Evolutionary conservation across 2,329 filamentous ascomycete genomes (phyloP).

Genomic region (Cladosporium sp.): DNA sequence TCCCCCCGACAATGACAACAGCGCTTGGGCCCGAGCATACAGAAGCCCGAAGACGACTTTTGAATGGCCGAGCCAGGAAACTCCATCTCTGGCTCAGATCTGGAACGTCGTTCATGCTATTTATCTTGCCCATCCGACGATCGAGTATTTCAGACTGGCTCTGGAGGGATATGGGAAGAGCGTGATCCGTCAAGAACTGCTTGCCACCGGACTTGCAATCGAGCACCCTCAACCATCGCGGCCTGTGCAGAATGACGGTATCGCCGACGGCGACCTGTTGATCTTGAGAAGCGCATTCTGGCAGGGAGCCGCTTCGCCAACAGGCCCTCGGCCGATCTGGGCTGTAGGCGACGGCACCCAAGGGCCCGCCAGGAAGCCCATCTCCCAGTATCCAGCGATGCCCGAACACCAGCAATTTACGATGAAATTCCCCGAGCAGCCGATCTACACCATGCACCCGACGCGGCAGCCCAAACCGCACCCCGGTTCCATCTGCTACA

Average conservation of each 20-base stretch:
- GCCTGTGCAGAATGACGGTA: conserved; percentile 21
- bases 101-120: conserved; percentile 45
- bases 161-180: conserved; percentile 34
- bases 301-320: conserved; percentile 39
- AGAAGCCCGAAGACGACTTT: conserved; percentile 38
- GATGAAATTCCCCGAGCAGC: conserved; percentile 41
- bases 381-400: conserved; percentile 35
- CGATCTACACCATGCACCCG: conserved; percentile 60
- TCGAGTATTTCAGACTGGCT: conserved; percentile 40
- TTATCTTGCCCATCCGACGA: conserved; percentile 37
- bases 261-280: conserved; percentile 39
- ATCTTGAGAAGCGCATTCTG: conserved; percentile 46
- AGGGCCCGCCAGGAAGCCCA: conserved; percentile 15
- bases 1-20: conserved; percentile 27
- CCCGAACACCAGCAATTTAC: conserved; percentile 42
- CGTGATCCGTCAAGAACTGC: conserved; percentile 36
- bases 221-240: conserved; percentile 34
- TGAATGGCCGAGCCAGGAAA: conserved; percentile 33
- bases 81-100: conserved; percentile 40
- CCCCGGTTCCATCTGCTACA: conserved; percentile 67
- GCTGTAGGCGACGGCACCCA: conserved; percentile 20
- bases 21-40: conserved; percentile 39
- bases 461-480: conserved; percentile 64
- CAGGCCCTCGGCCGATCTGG: conserved; percentile 37
- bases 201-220: conserved; percentile 38